A percentile compares a stretch with the other conserved stretches of the same genome.
phyloP scores from a whole-genome alignment of 2,329 filamentous ascomycete genomes.

The Hymenoscyphus infarciens region DNA sequence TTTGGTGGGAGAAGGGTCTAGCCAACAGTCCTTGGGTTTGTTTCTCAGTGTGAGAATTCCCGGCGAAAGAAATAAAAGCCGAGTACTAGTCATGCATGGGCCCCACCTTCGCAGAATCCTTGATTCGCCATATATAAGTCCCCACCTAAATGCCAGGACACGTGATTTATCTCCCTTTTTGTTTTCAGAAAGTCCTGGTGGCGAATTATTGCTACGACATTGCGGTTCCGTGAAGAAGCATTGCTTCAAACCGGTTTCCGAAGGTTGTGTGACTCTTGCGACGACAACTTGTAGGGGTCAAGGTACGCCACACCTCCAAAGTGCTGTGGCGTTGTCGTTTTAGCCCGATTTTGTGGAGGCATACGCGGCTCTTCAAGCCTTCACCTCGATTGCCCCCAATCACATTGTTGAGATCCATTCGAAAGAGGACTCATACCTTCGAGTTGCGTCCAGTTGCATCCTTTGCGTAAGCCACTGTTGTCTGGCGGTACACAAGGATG shows the following conservation, averaged over 20 bases:
- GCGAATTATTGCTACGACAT: background rate
- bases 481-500: background rate
- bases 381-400: background rate
- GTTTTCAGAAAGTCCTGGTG: background rate
- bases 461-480: background rate
- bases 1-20: background rate
- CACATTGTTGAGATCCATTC: background rate
- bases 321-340: background rate
- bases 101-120: background rate
- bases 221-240: background rate
- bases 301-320: background rate
- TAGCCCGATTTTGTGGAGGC: background rate
- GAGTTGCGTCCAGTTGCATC: background rate
- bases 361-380: conserved; percentile 2
- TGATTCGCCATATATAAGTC: background rate
- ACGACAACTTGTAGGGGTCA: too few species aligned
- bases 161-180: background rate
- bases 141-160: background rate
- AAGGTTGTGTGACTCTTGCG: background rate
- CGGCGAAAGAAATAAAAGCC: background rate
- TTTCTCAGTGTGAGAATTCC: background rate
- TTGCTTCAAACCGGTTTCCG: background rate
- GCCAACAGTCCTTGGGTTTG: background rate
- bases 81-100: too few species aligned
- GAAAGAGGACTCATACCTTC: background rate